Evolutionary conservation across 2,329 filamentous ascomycete genomes (phyloP).

Genomic region (Calonectria pseudoturangicola): DNA sequence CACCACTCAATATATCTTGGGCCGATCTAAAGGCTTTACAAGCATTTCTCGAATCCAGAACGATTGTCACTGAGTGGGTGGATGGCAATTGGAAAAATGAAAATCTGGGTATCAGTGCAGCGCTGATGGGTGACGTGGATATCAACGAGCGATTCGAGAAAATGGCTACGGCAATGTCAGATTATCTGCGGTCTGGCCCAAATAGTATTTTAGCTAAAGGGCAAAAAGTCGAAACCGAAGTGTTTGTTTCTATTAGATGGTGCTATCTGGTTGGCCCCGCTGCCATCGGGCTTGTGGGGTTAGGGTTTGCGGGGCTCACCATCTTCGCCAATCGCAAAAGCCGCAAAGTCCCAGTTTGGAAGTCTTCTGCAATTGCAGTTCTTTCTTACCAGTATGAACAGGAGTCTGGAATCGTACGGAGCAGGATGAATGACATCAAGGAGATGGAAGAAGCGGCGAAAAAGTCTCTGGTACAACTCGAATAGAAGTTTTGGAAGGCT

Average conservation of each 20-base stretch:
- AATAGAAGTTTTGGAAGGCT: not conserved
- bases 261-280: constrained; percentile 25
- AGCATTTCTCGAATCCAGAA: constrained; percentile 11
- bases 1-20: constrained; percentile 1
- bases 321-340: constrained; percentile 29
- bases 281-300: constrained; percentile 9
- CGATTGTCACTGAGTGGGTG: constrained; percentile 21
- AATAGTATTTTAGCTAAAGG: constrained; percentile 11
- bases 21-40: constrained; percentile 16
- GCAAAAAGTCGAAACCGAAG: constrained; percentile 16
- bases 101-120: constrained; percentile 33
- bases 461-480: not conserved
- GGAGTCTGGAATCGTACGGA: constrained; percentile 4
- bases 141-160: constrained; percentile 21
- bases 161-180: constrained; percentile 40
- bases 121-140: constrained; percentile 34
- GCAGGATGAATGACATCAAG: constrained; percentile 28
- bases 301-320: constrained; percentile 31
- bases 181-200: constrained; percentile 34
- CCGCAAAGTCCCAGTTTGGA: constrained; percentile 37
- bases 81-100: constrained; percentile 33
- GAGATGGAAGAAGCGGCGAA: constrained; percentile 27
- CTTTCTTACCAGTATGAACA: constrained; percentile 21
- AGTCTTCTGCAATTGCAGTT: constrained; percentile 39
- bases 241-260: constrained; percentile 36